Conservation (phyloP, 1,139 yeast genomes). For the Yamadazyma atlantica region DNA sequence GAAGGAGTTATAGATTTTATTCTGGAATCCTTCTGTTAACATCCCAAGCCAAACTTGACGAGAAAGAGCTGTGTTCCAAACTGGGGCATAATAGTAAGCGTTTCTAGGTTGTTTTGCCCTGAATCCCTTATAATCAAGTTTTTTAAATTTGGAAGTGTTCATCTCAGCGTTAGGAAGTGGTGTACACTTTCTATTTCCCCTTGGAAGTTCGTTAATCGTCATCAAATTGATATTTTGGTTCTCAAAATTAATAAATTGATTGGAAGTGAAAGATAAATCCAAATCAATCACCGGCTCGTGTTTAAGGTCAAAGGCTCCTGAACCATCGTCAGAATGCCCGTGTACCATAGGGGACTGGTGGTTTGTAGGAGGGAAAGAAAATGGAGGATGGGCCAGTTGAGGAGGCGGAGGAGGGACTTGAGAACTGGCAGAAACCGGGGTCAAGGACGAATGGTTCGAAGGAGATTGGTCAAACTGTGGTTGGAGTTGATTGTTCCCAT, state of each 20-base stretch:
- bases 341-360: not conserved
- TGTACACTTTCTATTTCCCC: not conserved
- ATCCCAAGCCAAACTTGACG: slow-evolving; percentile 26
- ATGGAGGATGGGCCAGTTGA: not conserved
- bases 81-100: slow-evolving; percentile 22
- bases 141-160: slow-evolving; percentile 7
- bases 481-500: not conserved
- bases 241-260: slow-evolving; percentile 13
- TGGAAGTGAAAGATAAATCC: slow-evolving; percentile 11
- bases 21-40: slow-evolving; percentile 6
- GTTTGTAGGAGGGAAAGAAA: not conserved
- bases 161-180: slow-evolving; percentile 17
- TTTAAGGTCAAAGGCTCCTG: not conserved
- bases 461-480: slow-evolving; percentile 1
- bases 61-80: slow-evolving; percentile 24
- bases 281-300: slow-evolving; percentile 12
- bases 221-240: slow-evolving; percentile 8
- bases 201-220: slow-evolving; percentile 6
- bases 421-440: not conserved
- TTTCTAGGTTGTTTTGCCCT: slow-evolving; percentile 2
- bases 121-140: slow-evolving; percentile 1
- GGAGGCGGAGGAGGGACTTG: slow-evolving; percentile 1
- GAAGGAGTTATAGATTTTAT: slow-evolving; percentile 28
- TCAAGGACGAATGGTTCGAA: not conserved
- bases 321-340: not conserved